Evolutionary conservation across 2,329 filamentous ascomycete genomes (phyloP).

Genomic region (Chaetoscypha palmicola): DNA sequence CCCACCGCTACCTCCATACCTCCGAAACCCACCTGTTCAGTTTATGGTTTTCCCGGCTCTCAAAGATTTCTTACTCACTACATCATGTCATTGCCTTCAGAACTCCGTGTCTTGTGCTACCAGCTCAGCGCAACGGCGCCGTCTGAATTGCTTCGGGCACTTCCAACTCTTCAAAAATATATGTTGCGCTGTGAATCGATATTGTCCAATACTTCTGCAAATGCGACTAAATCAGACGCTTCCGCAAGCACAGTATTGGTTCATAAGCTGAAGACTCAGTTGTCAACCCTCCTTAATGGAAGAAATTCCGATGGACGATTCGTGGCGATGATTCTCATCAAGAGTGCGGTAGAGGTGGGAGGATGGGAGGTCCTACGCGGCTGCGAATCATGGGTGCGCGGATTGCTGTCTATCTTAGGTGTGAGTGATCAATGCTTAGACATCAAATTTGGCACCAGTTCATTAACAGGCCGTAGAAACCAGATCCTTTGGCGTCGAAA

Average conservation of each 20-base stretch:
- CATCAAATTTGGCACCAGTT: slow-evolving; percentile 5
- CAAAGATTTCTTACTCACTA: too few species aligned
- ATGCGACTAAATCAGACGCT: slow-evolving; percentile 50
- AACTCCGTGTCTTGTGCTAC: slow-evolving; percentile 59
- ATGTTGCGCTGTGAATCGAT: slow-evolving; percentile 50
- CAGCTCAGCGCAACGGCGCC: slow-evolving; percentile 64
- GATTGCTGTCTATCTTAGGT: slow-evolving; percentile 66
- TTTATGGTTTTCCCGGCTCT: not conserved
- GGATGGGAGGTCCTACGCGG: slow-evolving; percentile 75
- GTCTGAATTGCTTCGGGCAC: slow-evolving; percentile 66
- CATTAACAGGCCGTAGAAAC: slow-evolving; percentile 50
- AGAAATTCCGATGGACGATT: slow-evolving; percentile 69
- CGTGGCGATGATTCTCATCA: slow-evolving; percentile 69
- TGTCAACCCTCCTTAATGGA: slow-evolving; percentile 72
- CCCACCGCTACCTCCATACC: too few species aligned
- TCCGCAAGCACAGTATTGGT: slow-evolving; percentile 64
- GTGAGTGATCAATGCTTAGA: slow-evolving; percentile 35
- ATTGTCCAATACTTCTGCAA: slow-evolving; percentile 56
- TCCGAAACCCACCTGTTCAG: not conserved
- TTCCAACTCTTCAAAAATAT: slow-evolving; percentile 60
- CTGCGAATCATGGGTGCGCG: slow-evolving; percentile 67
- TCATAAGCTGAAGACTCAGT: slow-evolving; percentile 73
- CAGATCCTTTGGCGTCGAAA: slow-evolving; percentile 67
- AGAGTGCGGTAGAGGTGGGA: slow-evolving; percentile 73
- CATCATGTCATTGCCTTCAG: slow-evolving; percentile 38